Evolutionary conservation across 1,284 basidiomycete species (phyloP), one percentile per base, ranked within the genome.

Genomic region (Fomitopsis betulina): DNA sequence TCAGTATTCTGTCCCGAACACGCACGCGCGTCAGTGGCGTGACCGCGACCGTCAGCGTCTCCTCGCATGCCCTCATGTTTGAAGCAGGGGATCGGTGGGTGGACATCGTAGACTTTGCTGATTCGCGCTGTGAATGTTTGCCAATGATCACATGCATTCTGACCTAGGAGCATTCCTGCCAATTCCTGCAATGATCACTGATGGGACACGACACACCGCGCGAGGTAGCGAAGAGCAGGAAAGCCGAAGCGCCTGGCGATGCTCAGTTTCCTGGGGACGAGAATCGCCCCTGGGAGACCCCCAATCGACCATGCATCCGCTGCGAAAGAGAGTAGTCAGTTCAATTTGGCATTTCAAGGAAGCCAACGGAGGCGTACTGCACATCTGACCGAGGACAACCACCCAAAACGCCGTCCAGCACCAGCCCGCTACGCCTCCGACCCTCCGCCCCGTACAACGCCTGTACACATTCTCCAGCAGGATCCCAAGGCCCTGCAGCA

Each of bases 351-450:
- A 32, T n/a, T 7, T n/a, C 39, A 17, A 1, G 8, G 15, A 38
- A 6, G 37, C 56, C 35, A 17, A 53, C 39, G 58, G 39, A 27
- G 55, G 75, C 82, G 45, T 64, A 89, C 86, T 73, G 68, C 84
- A 75, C 2, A 80, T 78, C 62, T 90, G 87, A 0, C 80, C 84
- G 25, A 79, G 64, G 32, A 84, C 70, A 53, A 87, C 75, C 61
- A 90, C 74, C 33, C 79, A 79, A 45, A 82, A 77, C 63, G 84
- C 85, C 5, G 86, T 83, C 88, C 87, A 91, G 13, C 84, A 37
- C 51, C 76, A 74, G 9, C 89, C 89, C 17, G 66, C 62, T 66
- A 73, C 71, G 7, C 89, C 89, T 32, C 79, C 74, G 0, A 90
- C 83, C 39, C 77, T 75, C 63, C 67, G 72, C 3, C 87, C 84